phyloP scores from a whole-genome alignment of 2,329 filamentous ascomycete species.

The Aspergillus novoparasiticus region DNA sequence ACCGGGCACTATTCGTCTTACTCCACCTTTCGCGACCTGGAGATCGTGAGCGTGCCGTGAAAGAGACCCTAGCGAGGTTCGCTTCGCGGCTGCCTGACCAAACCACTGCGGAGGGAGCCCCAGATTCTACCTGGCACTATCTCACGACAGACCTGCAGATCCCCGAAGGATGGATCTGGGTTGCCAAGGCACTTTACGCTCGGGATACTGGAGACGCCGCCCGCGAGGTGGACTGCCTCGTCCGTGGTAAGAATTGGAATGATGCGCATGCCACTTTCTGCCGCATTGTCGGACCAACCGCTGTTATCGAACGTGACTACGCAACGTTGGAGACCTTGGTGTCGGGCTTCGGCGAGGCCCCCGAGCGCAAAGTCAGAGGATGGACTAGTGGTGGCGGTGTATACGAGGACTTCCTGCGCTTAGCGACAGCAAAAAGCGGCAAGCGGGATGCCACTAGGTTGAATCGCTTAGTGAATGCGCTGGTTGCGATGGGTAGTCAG shows the following conservation, averaged over 20 bases:
- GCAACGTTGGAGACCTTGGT: constrained; percentile 69
- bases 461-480: constrained; percentile 52
- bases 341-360: constrained; percentile 66
- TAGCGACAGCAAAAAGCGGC: constrained; percentile 46
- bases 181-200: constrained; percentile 81
- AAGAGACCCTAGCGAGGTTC: constrained; percentile 74
- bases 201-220: constrained; percentile 70
- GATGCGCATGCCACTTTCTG: constrained; percentile 86
- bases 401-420: constrained; percentile 66
- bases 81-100: constrained; percentile 65
- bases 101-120: constrained; percentile 50
- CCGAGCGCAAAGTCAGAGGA: constrained; percentile 63
- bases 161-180: constrained; percentile 79
- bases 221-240: constrained; percentile 75
- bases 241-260: constrained; percentile 73
- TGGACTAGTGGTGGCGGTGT: constrained; percentile 82
- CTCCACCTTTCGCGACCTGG: constrained; percentile 69
- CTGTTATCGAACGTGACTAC: constrained; percentile 82
- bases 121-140: constrained; percentile 55
- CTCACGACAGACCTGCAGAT: constrained; percentile 69
- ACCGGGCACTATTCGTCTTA: constrained; percentile 74
- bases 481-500: constrained; percentile 44
- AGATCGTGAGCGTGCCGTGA: constrained; percentile 67
- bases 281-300: constrained; percentile 75
- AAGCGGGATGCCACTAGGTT: constrained; percentile 46